Base-by-base conservation (phyloP, 2,329 filamentous ascomycete genomes). In the Leptographium flavum region DNA sequence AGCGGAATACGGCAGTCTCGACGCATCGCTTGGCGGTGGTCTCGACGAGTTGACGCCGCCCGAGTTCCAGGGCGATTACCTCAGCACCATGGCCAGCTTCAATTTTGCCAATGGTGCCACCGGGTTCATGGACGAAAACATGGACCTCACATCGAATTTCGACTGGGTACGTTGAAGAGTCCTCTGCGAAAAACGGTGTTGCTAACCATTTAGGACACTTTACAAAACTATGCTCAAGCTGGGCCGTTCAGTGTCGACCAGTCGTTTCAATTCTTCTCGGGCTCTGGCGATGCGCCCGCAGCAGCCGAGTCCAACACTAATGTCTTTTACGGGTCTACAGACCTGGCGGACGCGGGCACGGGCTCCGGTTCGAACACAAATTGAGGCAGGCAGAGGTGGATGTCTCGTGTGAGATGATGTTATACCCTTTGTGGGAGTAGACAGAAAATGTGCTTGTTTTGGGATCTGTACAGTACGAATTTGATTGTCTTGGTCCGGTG, bases 201-300 rank as follows among this genome's bases (percentile, higher is more conserved):
- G n/a, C n/a, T n/a, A n/a, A n/a, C n/a, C n/a, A n/a, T n/a, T n/a
- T n/a, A 77, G 74, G 68, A 69, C 37, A 68, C 70, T 13, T 70
- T 78, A 40, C 73, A 78, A 48, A 75, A 67, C 43, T 77, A 71
- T 49, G 67, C 73, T 1, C 74, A 78, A 43, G 67, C 58, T n/a
- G 66, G 70, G 14, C 68, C 66, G 36, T 76, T 71, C 65, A 69
- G 66, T 23, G 60, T 63, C 3, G 71, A 75, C 28, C 67, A 70
- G 46, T 64, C 66, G 15, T 72, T 74, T 52, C 67, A 70, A 44
- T 67, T 75, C 49, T 74, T 74, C 49, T 17, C 45, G 5, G 45
- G 17, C 11, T 46, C 31, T 13, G 3, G 36, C 1, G 50, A 48
- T 3, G 44, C 42, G 14, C 39, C 45, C 17, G 19, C 19, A 22